Base-by-base conservation (phyloP, 1,139 yeast species). In the Candida albicans region DNA sequence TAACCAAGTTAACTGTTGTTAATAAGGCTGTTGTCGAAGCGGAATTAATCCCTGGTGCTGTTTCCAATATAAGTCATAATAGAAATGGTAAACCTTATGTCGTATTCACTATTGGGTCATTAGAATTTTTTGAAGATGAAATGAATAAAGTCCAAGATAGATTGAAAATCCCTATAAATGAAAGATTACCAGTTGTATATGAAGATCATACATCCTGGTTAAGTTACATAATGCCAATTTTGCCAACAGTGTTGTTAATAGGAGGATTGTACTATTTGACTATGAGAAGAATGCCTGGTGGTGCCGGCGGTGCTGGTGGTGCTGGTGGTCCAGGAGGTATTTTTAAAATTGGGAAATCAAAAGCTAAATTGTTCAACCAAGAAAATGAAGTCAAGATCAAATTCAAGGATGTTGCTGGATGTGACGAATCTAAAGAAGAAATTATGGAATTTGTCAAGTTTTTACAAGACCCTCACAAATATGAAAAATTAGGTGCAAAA, bases 391-490 rank as follows among this genome's bases (percentile, higher is more conserved):
- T 84, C 42, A 83, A 84, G 56, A 78, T 84, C 39, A 83, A 81
- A 55, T 86, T 86, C 56, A 81, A 82, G 52, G 93, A 85, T 59
- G 93, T 86, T 44, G 95, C 95, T 1, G 95, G 95, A 28, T 82
- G 88, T 62, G 87, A 82, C 54, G 95, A 86, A 62, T 87, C 91
- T 7, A 86, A 86, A 56, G 89, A 83, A 61, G 95, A 86, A 64
- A 84, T 86, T 53, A 84, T 84, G 90, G 95, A 86, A 62, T 86
- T 86, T 65, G 95, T 86, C 37, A 81, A 82, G 55, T 86, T 86
- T 56, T 75, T 86, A 63, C 86, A 85, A 59, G 79, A 84, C 51
- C 93, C 95, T 2, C 66, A 73, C 37, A 82, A 84, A 56, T 86
- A 85, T 63, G 91, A 85, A 59, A 80, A 77, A 53, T 71, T 86